phyloP scores from a whole-genome alignment of 306 rosid species.

The Pyrus pyrifolia region DNA sequence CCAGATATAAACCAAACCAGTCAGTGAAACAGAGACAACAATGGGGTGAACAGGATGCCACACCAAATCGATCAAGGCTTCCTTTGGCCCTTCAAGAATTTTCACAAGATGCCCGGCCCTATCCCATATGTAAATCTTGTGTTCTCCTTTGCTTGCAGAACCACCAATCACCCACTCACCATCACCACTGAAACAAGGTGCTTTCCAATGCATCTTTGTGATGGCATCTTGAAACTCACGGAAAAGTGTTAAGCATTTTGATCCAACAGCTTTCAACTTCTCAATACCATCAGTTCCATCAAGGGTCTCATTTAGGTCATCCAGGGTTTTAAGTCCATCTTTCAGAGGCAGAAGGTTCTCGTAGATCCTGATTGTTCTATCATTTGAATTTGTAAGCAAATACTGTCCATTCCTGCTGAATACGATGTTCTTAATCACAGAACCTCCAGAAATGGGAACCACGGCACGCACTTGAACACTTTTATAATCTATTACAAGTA shows the following conservation, averaged over 20 bases:
- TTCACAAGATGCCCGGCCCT: conserved; percentile 95
- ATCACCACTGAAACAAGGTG: conserved; percentile 97
- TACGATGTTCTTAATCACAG: conserved; percentile 81
- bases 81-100: conserved; percentile 98
- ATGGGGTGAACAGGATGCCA: conserved; percentile 98
- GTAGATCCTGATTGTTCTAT: conserved; percentile 75
- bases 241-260: conserved; percentile 69
- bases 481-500: conserved; percentile 63
- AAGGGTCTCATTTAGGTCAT: conserved; percentile 31
- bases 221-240: conserved; percentile 95
- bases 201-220: conserved; percentile 98
- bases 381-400: conserved; percentile 90
- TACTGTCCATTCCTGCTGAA: conserved; percentile 89
- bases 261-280: conserved; percentile 70
- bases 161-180: conserved; percentile 99
- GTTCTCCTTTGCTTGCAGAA: conserved; percentile 99
- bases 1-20: conserved; percentile 86
- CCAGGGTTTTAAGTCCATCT: conserved; percentile 54
- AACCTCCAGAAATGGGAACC: conserved; percentile 75
- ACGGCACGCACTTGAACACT: conserved; percentile 48
- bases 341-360: conserved; percentile 82
- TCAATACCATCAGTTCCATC: conserved; percentile 48
- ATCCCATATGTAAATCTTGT: conserved; percentile 96
- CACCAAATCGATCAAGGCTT: conserved; percentile 87
- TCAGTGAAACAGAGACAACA: conserved; percentile 84